Evolutionary conservation across 2,329 filamentous ascomycete genomes (phyloP).

Genomic region (Hypoxylon sp.): DNA sequence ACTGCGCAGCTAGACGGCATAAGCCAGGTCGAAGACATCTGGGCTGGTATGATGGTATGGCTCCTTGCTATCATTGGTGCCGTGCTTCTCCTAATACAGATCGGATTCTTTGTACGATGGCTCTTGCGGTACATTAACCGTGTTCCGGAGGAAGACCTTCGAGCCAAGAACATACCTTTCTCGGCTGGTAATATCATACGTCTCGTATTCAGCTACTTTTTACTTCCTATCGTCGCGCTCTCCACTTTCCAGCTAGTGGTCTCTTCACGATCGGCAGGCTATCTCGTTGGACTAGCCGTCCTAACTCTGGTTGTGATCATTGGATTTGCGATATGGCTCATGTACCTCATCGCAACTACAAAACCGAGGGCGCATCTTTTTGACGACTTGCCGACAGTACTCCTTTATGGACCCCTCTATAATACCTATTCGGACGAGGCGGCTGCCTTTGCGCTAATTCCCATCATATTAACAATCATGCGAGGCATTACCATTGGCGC

Average conservation of each 20-base stretch:
- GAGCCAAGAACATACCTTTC: slow-evolving; percentile 92
- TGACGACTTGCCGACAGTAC: slow-evolving; percentile 89
- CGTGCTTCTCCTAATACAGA: slow-evolving; percentile 77
- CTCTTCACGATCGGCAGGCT: slow-evolving; percentile 73
- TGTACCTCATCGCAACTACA: slow-evolving; percentile 82
- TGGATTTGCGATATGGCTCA: slow-evolving; percentile 80
- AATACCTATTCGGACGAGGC: slow-evolving; percentile 97
- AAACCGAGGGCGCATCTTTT: slow-evolving; percentile 89
- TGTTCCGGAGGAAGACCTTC: slow-evolving; percentile 85
- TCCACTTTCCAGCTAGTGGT: slow-evolving; percentile 94
- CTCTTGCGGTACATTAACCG: slow-evolving; percentile 77
- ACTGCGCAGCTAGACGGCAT: slow-evolving; percentile 88
- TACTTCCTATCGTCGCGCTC: slow-evolving; percentile 86
- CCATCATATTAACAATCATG: slow-evolving; percentile 85
- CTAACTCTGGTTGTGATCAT: slow-evolving; percentile 80
- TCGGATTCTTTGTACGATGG: slow-evolving; percentile 83
- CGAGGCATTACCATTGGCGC: slow-evolving; percentile 92
- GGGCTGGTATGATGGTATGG: slow-evolving; percentile 95
- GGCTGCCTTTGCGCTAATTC: slow-evolving; percentile 88
- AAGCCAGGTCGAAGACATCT: slow-evolving; percentile 80
- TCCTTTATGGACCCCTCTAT: slow-evolving; percentile 93
- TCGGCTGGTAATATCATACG: slow-evolving; percentile 82
- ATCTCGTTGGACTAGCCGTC: slow-evolving; percentile 79
- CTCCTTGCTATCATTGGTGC: slow-evolving; percentile 80
- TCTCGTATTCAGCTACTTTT: slow-evolving; percentile 91